Conservation (phyloP, 345 rosid genomes). For the Microthlaspi erraticum region DNA sequence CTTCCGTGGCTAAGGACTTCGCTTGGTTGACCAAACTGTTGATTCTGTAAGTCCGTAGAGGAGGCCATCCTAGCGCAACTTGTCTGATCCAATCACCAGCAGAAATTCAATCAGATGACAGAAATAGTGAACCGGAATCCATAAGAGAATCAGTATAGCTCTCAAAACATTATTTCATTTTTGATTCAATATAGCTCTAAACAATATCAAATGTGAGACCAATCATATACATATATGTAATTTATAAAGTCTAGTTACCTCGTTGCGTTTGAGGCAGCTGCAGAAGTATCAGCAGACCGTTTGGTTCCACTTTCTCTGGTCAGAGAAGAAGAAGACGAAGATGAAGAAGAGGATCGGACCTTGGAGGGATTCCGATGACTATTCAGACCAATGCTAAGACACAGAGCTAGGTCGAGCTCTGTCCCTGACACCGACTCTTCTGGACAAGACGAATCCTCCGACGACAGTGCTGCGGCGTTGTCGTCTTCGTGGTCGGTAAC, state of each 20-base stretch:
- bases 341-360: slow-evolving; percentile 34
- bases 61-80: slow-evolving; percentile 92
- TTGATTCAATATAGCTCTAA: slow-evolving; percentile 5
- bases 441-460: slow-evolving; percentile 80
- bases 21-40: slow-evolving; percentile 79
- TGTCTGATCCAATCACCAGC: slow-evolving; percentile 57
- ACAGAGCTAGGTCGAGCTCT: slow-evolving; percentile 68
- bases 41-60: slow-evolving; percentile 75
- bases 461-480: slow-evolving; percentile 53
- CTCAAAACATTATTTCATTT: neutral
- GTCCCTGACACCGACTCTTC: slow-evolving; percentile 58
- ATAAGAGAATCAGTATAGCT: neutral
- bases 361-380: slow-evolving; percentile 32
- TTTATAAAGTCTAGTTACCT: slow-evolving; percentile 47
- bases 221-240: slow-evolving; percentile 2
- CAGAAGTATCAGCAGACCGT: slow-evolving; percentile 68
- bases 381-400: slow-evolving; percentile 42
- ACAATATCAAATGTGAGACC: neutral
- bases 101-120: neutral
- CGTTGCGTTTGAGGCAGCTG: slow-evolving; percentile 40
- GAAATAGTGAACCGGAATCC: neutral
- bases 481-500: slow-evolving; percentile 36
- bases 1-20: slow-evolving; percentile 58
- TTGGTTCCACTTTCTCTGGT: slow-evolving; percentile 63
- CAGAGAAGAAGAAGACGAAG: slow-evolving; percentile 57